Base-by-base conservation (phyloP, 371 early-diverging fungal genomes). In the Rhizomucor miehei region DNA sequence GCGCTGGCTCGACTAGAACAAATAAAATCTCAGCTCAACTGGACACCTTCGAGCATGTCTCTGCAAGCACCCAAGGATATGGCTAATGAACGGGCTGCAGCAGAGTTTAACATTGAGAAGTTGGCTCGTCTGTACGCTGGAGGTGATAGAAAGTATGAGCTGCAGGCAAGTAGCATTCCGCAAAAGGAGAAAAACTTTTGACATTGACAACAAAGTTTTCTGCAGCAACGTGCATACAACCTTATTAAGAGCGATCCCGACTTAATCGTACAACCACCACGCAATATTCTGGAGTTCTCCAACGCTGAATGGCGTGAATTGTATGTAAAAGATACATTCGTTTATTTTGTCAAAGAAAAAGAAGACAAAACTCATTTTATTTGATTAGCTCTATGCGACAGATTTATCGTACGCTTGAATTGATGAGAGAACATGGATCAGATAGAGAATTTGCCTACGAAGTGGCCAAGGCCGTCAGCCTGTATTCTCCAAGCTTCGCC, bases 241-340 rank as follows among this genome's bases (percentile, higher is more conserved):
- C 57, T 76, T 20, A 79, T 86, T 25, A 75, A 73, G 52, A 69
- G 69, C 25, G 88, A 88, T 48, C 83, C 88, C 11, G 69, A 76
- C 20, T 60, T 88, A 14, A 69, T 75, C 12, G 75, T 78, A 10
- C 71, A 75, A 49, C 59, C 77, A 10, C 78, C 73, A 25, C 78
- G 77, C 6, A 82, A 83, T 46, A 73, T 71, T 50, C 77, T 82
- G 47, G 87, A 88, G 52, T 54, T 85, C 59, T 67, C 79, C 6
- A 63, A 71, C 44, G 67, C 67, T 6, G 82, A 87, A 50, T 66
- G 77, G 60, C 79, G 85, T 51, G 85, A 82, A 69, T 80, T 79
- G 85, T 81, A 66, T 53, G 67, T 49, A 14, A 41, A 54, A n/a
- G 29, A 47, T 36, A 48, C 9, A 13, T 35, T 6, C 16, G 20